Conservation (phyloP, 306 rosid species). For the Vicia faba region DNA sequence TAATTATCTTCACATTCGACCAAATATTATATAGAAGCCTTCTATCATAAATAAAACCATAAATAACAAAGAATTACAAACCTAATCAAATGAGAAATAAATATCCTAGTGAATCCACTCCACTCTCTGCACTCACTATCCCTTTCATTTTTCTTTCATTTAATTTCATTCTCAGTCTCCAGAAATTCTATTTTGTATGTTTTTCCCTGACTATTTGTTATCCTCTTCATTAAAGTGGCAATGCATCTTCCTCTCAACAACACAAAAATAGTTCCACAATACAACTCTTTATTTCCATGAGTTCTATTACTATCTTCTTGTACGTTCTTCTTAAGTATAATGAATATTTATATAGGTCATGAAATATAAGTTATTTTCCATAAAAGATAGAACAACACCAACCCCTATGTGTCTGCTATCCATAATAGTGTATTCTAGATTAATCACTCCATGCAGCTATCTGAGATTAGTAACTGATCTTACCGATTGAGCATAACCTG, state of each 20-base stretch:
- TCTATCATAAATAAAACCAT: constrained; percentile 38
- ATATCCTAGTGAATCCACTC: constrained; percentile 16
- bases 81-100: constrained; percentile 25
- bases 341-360: background rate
- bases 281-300: background rate
- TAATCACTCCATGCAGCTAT: background rate
- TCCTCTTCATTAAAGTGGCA: background rate
- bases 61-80: constrained; percentile 12
- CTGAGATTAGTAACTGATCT: background rate
- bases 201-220: background rate
- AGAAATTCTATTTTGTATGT: background rate
- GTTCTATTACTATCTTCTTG: background rate
- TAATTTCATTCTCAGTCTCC: too few relatives aligned
- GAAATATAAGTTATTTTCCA: background rate
- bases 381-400: background rate
- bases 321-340: background rate
- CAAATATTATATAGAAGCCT: constrained; percentile 55
- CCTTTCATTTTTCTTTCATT: too few relatives aligned
- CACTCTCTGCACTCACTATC: background rate
- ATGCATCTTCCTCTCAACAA: background rate
- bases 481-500: too few relatives aligned
- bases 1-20: constrained; percentile 51
- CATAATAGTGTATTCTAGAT: background rate
- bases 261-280: background rate
- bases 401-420: background rate